Conservation (phyloP, 164 flowering plant species). For the Aristolochia contorta region DNA sequence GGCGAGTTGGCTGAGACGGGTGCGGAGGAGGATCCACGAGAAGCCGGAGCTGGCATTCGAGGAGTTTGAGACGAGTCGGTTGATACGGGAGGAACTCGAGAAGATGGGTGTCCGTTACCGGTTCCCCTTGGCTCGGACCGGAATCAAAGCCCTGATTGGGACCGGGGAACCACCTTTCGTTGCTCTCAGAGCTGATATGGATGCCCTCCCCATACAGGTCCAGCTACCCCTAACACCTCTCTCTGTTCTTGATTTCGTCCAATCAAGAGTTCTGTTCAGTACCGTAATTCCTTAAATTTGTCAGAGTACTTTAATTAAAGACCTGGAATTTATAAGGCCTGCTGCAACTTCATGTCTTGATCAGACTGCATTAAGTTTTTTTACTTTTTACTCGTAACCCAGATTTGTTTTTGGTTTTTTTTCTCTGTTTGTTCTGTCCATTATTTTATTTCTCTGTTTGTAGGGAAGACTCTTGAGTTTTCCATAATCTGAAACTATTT, state of each 20-base stretch:
- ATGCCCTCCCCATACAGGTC: slow-evolving; percentile 91
- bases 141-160: slow-evolving; percentile 54
- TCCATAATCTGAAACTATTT: too few species aligned
- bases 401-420: too few species aligned
- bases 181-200: slow-evolving; percentile 90
- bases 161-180: slow-evolving; percentile 71
- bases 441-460: too few species aligned
- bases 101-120: slow-evolving; percentile 34
- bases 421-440: too few species aligned
- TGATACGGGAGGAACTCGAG: slow-evolving; percentile 51
- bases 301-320: too few species aligned
- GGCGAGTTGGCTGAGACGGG: slow-evolving; percentile 38
- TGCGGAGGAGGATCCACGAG: slow-evolving; percentile 51
- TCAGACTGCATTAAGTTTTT: too few species aligned
- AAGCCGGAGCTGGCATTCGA: slow-evolving; percentile 66
- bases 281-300: too few species aligned
- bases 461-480: too few species aligned
- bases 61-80: slow-evolving; percentile 46
- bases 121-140: slow-evolving; percentile 63
- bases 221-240: not conserved
- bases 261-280: too few species aligned
- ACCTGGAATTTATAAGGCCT: too few species aligned
- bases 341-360: too few species aligned
- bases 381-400: too few species aligned
- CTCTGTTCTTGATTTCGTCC: not conserved